Conservation (phyloP, 352 stramenopile genomes). For the Stramenopiles sp. region DNA sequence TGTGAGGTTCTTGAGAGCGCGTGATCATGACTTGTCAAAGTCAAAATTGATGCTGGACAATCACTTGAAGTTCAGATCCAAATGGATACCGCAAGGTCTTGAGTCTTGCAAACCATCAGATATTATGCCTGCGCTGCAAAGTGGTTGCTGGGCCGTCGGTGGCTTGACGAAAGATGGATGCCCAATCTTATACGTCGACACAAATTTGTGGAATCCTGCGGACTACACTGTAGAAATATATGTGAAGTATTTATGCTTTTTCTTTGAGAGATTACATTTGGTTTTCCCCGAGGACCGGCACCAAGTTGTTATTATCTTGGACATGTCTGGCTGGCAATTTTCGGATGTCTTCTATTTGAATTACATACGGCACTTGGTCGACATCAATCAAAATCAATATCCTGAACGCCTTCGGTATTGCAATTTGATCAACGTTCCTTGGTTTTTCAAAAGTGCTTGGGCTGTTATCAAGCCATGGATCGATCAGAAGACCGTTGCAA, state of each 20-base stretch:
- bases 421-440: neutral
- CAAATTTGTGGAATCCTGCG: neutral
- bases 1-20: neutral
- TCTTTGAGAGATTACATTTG: neutral
- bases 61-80: neutral
- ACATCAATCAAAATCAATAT: slow-evolving; percentile 7
- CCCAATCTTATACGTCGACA: neutral
- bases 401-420: neutral
- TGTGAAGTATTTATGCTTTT: neutral
- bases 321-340: neutral
- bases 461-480: neutral
- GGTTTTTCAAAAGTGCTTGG: neutral
- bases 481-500: neutral
- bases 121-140: neutral
- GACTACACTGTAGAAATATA: neutral
- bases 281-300: neutral
- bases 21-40: neutral
- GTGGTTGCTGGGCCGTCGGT: neutral
- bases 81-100: neutral
- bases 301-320: neutral
- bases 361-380: neutral
- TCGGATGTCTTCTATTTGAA: neutral
- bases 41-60: neutral
- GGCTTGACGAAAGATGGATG: neutral
- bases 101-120: neutral